Evolutionary conservation across 768 basidiomycete genomes (phyloP), one percentile per base, ranked within the genome.

Genomic region (Trametes cinnabarina): DNA sequence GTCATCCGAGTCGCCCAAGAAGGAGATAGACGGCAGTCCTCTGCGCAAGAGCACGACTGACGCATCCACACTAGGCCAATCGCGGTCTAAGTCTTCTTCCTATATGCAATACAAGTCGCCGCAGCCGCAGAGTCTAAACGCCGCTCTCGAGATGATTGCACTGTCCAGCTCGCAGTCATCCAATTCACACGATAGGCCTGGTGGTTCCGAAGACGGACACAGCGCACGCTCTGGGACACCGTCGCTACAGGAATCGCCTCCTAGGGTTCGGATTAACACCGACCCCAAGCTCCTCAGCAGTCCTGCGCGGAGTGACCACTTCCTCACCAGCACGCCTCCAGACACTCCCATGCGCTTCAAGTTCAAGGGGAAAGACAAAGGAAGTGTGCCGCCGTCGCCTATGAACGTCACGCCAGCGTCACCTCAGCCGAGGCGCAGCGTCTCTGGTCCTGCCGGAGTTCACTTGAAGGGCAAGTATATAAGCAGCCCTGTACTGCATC

Each of bases 51-150:
- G 55, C 55, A 58, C 46, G 41, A 49, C 59, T 8, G 54, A 60
- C 39, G 65, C 62, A 17, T 52, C 58, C 2, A 56, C 48, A 10
- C 40, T 63, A 2, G 51, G 37, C 19, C 61, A 68, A 11, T 74
- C 80, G n/a, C 79, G 82, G 39, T 72, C 79, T 22, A 86, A 83
- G 66, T 79, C 82, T 43, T 80, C 82, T n/a, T 77, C 84, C 14
- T 80, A 81, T 65, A 71, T 84, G 28, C 75, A 84, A 15, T 75
- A 80, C 69, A 78, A 78, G 51, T 73, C 84, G 17, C 81, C 81
- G 43, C 79, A 75, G 51, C 85, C 86, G 0, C 88, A 90, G 72
- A 89, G 87, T 61, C 75, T 92, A 44, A 82, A 79, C 63, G 88
- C 88, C 55, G 88, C 87, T 15, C 73, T 87, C 32, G 86, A 91